These are phyloP conservation scores for Erythrobasidium yunnanense DNA, from an alignment of 768 basidiomycete genomes.

Conservation along the genomic window DNA sequence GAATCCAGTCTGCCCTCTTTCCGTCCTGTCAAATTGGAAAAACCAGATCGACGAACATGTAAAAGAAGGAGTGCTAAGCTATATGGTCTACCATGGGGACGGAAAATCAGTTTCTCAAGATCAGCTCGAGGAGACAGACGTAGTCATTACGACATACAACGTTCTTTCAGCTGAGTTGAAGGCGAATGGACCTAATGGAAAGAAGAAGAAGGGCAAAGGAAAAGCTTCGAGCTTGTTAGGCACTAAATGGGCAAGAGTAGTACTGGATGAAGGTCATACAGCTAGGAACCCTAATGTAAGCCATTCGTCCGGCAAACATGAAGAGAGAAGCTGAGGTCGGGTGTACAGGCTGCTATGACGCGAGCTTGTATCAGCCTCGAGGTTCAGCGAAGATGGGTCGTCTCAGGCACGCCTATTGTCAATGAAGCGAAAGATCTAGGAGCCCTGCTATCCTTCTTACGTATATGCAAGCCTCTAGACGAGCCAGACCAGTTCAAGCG, in stretches of 20 bases:
- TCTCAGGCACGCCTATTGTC: constrained; percentile 46
- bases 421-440: constrained; percentile 62
- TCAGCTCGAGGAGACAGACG: constrained; percentile 57
- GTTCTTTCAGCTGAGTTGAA: constrained; percentile 44
- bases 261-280: constrained; percentile 79
- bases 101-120: constrained; percentile 47
- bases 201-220: constrained; percentile 49
- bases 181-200: no score
- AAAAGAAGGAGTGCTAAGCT: constrained; percentile 28
- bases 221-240: constrained; percentile 49
- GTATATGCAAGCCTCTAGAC: constrained; percentile 74
- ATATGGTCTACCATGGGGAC: not conserved
- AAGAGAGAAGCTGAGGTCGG: no score
- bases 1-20: constrained; percentile 61
- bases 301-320: no score
- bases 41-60: constrained; percentile 35
- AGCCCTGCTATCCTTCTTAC: constrained; percentile 69
- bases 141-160: constrained; percentile 62
- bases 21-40: constrained; percentile 59
- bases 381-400: constrained; percentile 38
- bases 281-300: constrained; percentile 75
- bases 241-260: constrained; percentile 73
- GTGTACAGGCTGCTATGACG: no score
- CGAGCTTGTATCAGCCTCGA: not conserved
- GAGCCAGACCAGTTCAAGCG: constrained; percentile 71